Evolutionary conservation across 1,284 basidiomycete species (phyloP).

Genomic region (Chalciporus sp.): DNA sequence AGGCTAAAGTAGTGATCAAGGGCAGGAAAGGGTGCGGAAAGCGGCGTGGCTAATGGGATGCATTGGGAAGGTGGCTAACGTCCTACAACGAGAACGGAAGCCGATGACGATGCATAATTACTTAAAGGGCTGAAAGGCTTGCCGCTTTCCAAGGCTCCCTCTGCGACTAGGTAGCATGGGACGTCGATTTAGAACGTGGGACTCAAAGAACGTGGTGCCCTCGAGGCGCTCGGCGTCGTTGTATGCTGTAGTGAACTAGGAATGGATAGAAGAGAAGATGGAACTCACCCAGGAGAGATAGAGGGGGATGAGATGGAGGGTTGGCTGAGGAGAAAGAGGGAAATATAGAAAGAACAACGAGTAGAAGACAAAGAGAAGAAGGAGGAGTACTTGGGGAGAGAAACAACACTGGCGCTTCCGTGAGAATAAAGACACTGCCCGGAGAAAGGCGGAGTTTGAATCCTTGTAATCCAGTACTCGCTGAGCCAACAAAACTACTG

Average conservation of each 20-base stretch:
- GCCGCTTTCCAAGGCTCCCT: slow-evolving; percentile 3
- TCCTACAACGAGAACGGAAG: slow-evolving; percentile 8
- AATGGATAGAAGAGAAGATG: not conserved
- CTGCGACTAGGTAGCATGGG: slow-evolving; percentile 6
- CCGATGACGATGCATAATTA: not conserved
- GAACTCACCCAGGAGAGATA: slow-evolving; percentile 29
- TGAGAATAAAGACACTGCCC: slow-evolving; percentile 36
- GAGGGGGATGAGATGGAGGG: not conserved
- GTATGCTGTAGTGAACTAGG: slow-evolving; percentile 8
- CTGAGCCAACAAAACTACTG: not conserved
- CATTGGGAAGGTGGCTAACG: slow-evolving; percentile 30
- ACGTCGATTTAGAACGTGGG: slow-evolving; percentile 4
- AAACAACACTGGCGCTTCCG: slow-evolving; percentile 34
- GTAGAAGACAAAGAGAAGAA: slow-evolving; percentile 33
- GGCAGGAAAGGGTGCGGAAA: slow-evolving; percentile 18
- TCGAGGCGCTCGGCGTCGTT: slow-evolving; percentile 25
- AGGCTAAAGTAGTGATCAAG: slow-evolving; percentile 11
- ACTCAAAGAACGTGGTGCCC: slow-evolving; percentile 32
- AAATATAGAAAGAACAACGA: slow-evolving; percentile 29
- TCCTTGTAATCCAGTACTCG: not conserved
- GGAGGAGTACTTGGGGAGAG: slow-evolving; percentile 33
- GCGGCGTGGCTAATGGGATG: slow-evolving; percentile 17
- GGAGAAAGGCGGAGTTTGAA: slow-evolving; percentile 28
- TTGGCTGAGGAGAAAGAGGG: slow-evolving; percentile 21
- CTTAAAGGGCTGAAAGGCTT: not conserved